Conservation (phyloP, 805 yeast genomes). For the Nakazawaea peltata region DNA sequence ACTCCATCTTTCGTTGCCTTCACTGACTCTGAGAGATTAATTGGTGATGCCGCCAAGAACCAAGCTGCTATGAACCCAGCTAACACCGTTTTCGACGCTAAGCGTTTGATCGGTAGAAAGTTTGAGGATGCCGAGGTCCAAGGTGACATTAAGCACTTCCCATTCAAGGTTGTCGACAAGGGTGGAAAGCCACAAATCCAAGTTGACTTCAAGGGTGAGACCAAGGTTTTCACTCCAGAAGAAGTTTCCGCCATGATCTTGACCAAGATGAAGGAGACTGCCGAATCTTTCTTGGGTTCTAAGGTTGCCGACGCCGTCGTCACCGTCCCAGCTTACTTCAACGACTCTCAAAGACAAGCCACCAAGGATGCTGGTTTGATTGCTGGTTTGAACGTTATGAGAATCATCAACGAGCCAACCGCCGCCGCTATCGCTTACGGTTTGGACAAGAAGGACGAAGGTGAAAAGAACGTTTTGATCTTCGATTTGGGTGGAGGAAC, state of each 20-base stretch:
- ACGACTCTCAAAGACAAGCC: constrained; percentile 97
- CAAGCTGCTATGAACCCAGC: constrained; percentile 91
- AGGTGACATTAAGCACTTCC: constrained; percentile 74
- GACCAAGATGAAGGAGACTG: constrained; percentile 80
- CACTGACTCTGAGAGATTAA: constrained; percentile 85
- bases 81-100: constrained; percentile 85
- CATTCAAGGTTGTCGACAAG: constrained; percentile 70
- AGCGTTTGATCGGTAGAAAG: constrained; percentile 90
- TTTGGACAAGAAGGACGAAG: constrained; percentile 66
- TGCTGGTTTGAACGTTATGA: constrained; percentile 90
- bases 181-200: constrained; percentile 77
- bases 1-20: constrained; percentile 96
- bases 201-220: constrained; percentile 80
- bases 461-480: constrained; percentile 82
- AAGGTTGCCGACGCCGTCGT: constrained; percentile 86
- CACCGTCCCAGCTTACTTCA: constrained; percentile 96
- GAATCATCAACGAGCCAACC: constrained; percentile 96
- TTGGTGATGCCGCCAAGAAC: constrained; percentile 96
- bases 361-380: constrained; percentile 96
- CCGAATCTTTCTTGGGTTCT: constrained; percentile 83
- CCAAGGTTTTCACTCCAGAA: constrained; percentile 85
- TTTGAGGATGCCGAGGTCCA: constrained; percentile 78
- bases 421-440: constrained; percentile 98
- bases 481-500: constrained; percentile 98
- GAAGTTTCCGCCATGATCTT: constrained; percentile 92